Base-by-base conservation (phyloP, 2,329 filamentous ascomycete species). In the Aspergillus piperis region DNA sequence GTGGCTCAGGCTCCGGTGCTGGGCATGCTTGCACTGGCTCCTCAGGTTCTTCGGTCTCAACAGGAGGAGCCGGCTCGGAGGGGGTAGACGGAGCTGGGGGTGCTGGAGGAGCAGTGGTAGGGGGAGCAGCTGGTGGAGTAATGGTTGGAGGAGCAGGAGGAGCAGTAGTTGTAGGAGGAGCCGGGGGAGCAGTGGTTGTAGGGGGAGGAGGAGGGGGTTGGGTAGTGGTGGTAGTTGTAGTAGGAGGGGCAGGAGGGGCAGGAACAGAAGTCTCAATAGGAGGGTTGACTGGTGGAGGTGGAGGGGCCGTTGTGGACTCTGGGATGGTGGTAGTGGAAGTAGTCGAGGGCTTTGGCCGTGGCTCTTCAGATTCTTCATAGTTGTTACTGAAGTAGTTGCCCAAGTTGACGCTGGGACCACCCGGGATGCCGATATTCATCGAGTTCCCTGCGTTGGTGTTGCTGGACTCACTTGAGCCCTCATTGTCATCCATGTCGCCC, bases 321-420 rank as follows among this genome's bases (percentile, higher is more conserved):
- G 44, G 47, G 27, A 27, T 15, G 3, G 7, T 17, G n/a, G 47
- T 30, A 10, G 27, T 30, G 15, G n/a, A 17, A 25, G 47, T 50
- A 21, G 50, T 30, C 41, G 17, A 39, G 21, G 41, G 54, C 8
- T 38, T 17, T 30, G 32, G 55, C 21, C 60, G 54, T 7, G 60
- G 56, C 60, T 68, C 61, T 32, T 60, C 62, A 60, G 41, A 64
- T 25, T 62, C 54, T 27, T 66, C 61, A 52, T 67, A 62, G 48
- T 59, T 50, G 13, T 48, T 52, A 48, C 69, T 62, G 38, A 57
- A 63, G 38, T 62, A 67, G 27, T 58, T 64, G 15, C 67, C 66
- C 30, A 62, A 60, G 54, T 62, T 60, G 23, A 70, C 61, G 19
- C 48, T 62, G 27, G 71, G 71, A 8, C 71, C 71, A 41, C 58